Evolutionary conservation across 148 eudicot genomes (phyloP), one percentile per base, ranked within the genome.

Genomic region (Cornus florida): DNA sequence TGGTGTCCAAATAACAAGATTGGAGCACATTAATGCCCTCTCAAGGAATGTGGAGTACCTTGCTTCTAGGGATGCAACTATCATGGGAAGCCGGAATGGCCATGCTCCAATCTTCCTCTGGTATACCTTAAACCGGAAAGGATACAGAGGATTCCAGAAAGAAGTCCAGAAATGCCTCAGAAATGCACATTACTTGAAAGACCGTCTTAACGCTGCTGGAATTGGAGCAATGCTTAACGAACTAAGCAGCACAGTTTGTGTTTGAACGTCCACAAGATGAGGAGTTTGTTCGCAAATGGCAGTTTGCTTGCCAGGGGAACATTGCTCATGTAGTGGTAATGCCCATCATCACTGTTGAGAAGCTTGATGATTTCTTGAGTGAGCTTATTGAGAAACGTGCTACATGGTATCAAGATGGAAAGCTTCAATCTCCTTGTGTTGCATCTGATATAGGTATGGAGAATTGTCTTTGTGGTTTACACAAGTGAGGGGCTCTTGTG

Each of bases 71-170:
- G 98, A 94, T 73, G 96, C 94, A 10, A 92, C 96, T 59, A 94
- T 94, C 84, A 92, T 94, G 98, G 98, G 96, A 71, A 91, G 96
- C 82, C 85, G 98, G 60, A 94, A 94, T 17, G 98, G 98, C 33
- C 98, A 94, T 72, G 98, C 96, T 31, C 98, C 96, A 24, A 83
- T 92, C 84, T 92, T 94, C 86, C 90, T 90, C 13, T 94, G 98
- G 96, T 92, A 92, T 80, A 94, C 96, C 79, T 71, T 94, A 69
- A 94, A 92, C 88, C 86, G 89, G 35, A 94, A 94, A 89, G 98
- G 96, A 38, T 94, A 94, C 81, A 74, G 86, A 75, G 96, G 98
- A 17, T 94, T 92, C 87, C 96, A 89, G 71, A 94, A 94, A 78
- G 96, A 94, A 77, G 94, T 92, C 67, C 94, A 94, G 69, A 92